Evolutionary conservation across 306 rosid genomes (phyloP).

Genomic region (Begonia peltatifolia): DNA sequence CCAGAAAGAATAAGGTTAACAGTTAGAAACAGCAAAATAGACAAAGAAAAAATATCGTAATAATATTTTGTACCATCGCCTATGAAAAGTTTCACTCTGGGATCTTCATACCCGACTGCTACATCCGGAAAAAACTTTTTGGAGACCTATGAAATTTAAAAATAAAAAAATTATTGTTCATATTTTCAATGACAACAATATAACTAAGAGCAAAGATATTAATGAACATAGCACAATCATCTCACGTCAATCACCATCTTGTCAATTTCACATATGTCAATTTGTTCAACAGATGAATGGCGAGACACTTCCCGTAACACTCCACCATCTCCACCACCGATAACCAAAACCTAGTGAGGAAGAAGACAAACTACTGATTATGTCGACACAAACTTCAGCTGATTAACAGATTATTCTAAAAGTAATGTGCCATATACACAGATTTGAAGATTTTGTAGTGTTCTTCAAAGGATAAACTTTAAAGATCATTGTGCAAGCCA

Average conservation of each 20-base stretch:
- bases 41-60: conserved; percentile 1
- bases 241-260: conserved; percentile 95
- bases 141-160: conserved; percentile 44
- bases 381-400: background rate
- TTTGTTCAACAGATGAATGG: conserved; percentile 63
- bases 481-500: no score
- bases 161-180: conserved; percentile 2
- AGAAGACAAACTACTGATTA: background rate
- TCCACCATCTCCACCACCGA: conserved; percentile 99
- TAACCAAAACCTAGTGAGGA: conserved; percentile 69
- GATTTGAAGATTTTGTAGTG: no score
- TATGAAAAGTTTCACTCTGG: conserved; percentile 65
- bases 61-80: conserved; percentile 69
- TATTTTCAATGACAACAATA: no score
- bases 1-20: conserved; percentile 6
- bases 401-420: no score
- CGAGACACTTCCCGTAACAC: conserved; percentile 94
- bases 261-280: conserved; percentile 95
- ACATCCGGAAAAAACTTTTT: conserved; percentile 69
- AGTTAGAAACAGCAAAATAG: background rate
- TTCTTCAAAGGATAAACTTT: no score
- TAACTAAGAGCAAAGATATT: background rate
- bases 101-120: conserved; percentile 74
- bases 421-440: no score
- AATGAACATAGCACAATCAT: background rate